Evolutionary conservation across 345 rosid species (phyloP).

Genomic region (Anacardium occidentale): DNA sequence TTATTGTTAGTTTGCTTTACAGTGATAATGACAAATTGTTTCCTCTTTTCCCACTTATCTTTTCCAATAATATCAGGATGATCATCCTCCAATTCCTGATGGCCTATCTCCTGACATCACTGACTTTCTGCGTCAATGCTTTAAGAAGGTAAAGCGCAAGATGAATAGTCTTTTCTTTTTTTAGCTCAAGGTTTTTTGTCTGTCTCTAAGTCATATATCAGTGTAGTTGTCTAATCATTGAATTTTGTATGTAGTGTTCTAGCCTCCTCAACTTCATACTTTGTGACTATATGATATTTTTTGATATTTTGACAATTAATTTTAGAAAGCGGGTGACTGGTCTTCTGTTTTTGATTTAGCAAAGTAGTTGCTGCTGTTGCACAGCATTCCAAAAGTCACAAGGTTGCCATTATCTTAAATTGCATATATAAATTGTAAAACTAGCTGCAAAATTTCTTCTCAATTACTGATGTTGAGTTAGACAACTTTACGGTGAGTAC

Average conservation of each 20-base stretch:
- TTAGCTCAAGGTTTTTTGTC: background rate
- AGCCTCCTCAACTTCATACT: too few species aligned
- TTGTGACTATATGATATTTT: too few species aligned
- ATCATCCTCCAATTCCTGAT: constrained; percentile 95
- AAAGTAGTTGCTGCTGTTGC: background rate
- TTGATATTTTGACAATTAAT: too few species aligned
- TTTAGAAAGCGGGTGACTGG: too few species aligned
- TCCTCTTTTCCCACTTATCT: constrained; percentile 6
- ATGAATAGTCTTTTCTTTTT: background rate
- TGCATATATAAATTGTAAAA: background rate
- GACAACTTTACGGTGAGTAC: background rate
- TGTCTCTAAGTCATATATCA: background rate
- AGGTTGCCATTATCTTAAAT: background rate
- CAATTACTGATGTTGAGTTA: background rate
- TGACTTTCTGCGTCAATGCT: constrained; percentile 91
- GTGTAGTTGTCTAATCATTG: background rate
- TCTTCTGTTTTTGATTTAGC: background rate
- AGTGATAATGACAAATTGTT: background rate
- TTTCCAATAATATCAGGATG: constrained; percentile 56
- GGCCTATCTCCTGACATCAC: constrained; percentile 94
- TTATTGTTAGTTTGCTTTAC: background rate
- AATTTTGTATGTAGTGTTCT: background rate
- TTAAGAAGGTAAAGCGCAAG: constrained; percentile 73
- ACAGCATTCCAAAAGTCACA: background rate
- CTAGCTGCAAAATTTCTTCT: constrained; percentile 1